Evolutionary conservation across 2,329 filamentous ascomycete species (phyloP).

Genomic region (Venturia effusa): DNA sequence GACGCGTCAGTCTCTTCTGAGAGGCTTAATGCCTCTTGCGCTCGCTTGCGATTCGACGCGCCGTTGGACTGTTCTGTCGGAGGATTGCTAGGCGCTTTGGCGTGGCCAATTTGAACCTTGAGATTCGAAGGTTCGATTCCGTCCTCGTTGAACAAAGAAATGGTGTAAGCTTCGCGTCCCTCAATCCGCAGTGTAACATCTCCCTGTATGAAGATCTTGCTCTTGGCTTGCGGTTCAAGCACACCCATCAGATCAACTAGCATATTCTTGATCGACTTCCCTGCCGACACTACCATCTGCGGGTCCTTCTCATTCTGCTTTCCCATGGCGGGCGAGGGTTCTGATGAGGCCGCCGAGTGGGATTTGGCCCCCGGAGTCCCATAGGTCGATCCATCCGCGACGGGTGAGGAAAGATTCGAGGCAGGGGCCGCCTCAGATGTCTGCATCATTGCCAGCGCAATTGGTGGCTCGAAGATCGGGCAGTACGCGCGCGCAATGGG

Average conservation of each 20-base stretch:
- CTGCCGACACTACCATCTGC: constrained; percentile 5
- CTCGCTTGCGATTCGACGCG: background rate
- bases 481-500: background rate
- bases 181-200: constrained; percentile 8
- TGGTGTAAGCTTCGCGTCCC: constrained; percentile 7
- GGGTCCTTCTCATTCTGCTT: constrained; percentile 5
- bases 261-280: constrained; percentile 7
- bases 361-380: constrained; percentile 1
- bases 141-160: constrained; percentile 6
- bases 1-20: background rate
- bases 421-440: background rate
- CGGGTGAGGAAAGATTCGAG: background rate
- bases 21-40: background rate
- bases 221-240: constrained; percentile 4
- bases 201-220: constrained; percentile 7
- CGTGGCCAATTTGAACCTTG: constrained; percentile 6
- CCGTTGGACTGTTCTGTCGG: background rate
- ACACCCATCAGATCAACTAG: constrained; percentile 7
- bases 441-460: constrained; percentile 5
- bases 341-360: constrained; percentile 4
- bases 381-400: constrained; percentile 3
- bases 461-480: background rate
- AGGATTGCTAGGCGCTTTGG: background rate
- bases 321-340: background rate
- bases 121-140: constrained; percentile 5